Evolutionary conservation across 305 asterid genomes (phyloP), one percentile per base, ranked within the genome.

Genomic region (Rubia tinctorum): DNA sequence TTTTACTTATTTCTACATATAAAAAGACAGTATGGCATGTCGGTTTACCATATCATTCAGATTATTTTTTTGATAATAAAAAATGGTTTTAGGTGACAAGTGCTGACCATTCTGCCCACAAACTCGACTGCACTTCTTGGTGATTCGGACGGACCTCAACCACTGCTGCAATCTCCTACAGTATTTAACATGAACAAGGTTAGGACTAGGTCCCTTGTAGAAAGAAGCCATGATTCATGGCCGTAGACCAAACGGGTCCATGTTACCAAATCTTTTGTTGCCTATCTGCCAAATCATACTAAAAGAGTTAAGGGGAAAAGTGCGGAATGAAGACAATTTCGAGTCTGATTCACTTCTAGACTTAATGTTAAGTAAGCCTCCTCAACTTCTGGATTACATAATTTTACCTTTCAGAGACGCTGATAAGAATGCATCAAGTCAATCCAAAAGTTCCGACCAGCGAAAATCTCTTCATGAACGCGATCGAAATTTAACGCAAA

Each of bases 181-280:
- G n/a, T 43, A 22, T 9, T 7, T n/a, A 20, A 39, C 37, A 59
- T 8, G 66, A 53, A 22, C 66, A 37, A 10, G 39, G 67, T 49
- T 43, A 40, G 56, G 58, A 40, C 20, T 70, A 68, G 62, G 42
- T 10, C 45, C 23, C 55, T 1, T 42, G 34, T 27, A 58, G 42
- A 40, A 12, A 42, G 40, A 71, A 22, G 68, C 14, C 44, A 11
- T 5, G 20, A 18, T 4, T 34, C 49, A 15, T 34, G 39, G 53
- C 40, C 42, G 39, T 10, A 58, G 43, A 58, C 20, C 43, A 22
- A 40, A 17, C 39, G 67, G 75, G 42, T 40, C 68, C 68, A 13
- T 23, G 1, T n/a, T 27, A 58, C 68, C 75, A 59, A 40, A 71
- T 42, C 37, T 20, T 42, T 71, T 71, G 75, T 66, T 71, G 12